phyloP scores from a whole-genome alignment of 1,284 basidiomycete genomes.

The Irpex sp. region DNA sequence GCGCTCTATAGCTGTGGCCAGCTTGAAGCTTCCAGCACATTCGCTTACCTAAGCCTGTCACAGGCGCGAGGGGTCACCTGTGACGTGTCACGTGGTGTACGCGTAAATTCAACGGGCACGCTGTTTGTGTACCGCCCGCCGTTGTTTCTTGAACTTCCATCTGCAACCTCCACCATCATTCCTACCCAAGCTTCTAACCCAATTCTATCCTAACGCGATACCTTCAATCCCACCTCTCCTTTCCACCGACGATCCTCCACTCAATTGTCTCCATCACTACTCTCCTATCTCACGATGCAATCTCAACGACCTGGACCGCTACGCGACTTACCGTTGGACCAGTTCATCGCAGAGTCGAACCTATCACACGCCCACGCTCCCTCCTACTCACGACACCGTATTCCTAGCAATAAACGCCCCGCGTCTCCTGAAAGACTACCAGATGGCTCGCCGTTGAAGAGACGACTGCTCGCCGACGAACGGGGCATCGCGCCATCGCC shows the following conservation, averaged over 20 bases:
- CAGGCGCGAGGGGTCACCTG: neutral
- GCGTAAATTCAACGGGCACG: neutral
- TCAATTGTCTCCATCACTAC: neutral
- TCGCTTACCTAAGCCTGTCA: neutral
- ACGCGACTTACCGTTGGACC: conserved; percentile 54
- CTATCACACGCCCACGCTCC: conserved; percentile 15
- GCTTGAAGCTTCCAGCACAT: no score
- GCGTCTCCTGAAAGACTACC: conserved; percentile 38
- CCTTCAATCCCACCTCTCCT: neutral
- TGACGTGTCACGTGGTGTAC: neutral
- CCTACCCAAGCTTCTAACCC: neutral
- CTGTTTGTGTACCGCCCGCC: neutral
- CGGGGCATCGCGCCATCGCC: conserved; percentile 41
- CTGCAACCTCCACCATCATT: neutral
- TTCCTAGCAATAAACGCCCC: conserved; percentile 41
- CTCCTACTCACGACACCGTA: conserved; percentile 22
- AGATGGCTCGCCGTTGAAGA: neutral
- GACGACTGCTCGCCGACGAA: conserved; percentile 56
- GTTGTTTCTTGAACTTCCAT: neutral
- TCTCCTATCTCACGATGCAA: conserved; percentile 6
- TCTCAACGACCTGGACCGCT: conserved; percentile 26
- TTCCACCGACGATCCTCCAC: neutral
- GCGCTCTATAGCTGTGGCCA: no score
- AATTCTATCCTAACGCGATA: neutral
- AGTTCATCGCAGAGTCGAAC: conserved; percentile 35